These are phyloP conservation scores for Pythium myriotylum DNA, from an alignment of 352 stramenopile species.

Conservation along the genomic window DNA sequence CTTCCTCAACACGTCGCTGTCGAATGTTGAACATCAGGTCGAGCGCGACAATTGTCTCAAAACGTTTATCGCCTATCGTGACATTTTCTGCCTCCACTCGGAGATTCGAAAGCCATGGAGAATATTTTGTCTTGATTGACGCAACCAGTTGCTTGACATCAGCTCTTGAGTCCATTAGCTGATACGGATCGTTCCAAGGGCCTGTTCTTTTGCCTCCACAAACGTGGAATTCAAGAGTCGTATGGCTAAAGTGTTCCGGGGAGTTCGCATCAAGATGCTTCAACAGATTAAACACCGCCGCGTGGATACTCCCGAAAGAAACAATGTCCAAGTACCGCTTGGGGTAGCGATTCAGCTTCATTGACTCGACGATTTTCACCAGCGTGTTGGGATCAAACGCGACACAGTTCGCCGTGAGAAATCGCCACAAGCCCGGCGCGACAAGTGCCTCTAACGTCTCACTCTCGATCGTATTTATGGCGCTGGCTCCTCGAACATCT, in stretches of 20 bases:
- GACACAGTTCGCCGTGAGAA: neutral
- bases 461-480: neutral
- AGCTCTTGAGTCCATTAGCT: neutral
- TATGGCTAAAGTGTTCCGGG: neutral
- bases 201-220: neutral
- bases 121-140: neutral
- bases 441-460: neutral
- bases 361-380: neutral
- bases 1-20: neutral
- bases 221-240: conserved; percentile 3
- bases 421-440: neutral
- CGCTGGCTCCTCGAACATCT: neutral
- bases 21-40: conserved; percentile 4
- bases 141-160: conserved; percentile 2
- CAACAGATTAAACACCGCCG: neutral
- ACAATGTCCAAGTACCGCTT: conserved; percentile 7
- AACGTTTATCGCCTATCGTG: neutral
- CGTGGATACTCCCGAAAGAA: neutral
- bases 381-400: neutral
- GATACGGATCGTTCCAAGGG: no score
- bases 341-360: neutral
- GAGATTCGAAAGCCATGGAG: conserved; percentile 8
- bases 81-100: neutral
- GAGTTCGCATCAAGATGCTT: neutral
- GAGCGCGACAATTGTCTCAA: neutral